Conservation (phyloP, 2,329 filamentous ascomycete genomes). For the Hypoxylon sp. region DNA sequence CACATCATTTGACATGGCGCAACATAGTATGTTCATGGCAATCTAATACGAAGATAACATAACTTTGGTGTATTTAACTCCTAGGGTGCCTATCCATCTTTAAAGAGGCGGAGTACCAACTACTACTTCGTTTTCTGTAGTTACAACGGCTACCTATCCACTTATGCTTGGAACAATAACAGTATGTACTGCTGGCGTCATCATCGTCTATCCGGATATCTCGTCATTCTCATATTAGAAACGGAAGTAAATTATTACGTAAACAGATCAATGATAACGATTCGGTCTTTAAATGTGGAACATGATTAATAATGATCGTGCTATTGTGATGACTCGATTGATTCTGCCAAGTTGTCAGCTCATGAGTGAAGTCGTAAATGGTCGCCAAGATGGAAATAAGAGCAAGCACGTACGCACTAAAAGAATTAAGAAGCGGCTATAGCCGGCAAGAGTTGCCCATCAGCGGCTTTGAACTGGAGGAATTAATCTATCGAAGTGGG, state of each 20-base stretch:
- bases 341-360: background rate
- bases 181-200: slow-evolving; percentile 29
- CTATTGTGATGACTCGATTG: background rate
- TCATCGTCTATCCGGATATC: slow-evolving; percentile 5
- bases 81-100: background rate
- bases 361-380: background rate
- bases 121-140: background rate
- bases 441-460: background rate
- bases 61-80: background rate
- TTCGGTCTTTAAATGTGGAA: background rate
- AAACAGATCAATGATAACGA: background rate
- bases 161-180: background rate
- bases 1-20: background rate
- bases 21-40: background rate
- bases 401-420: background rate
- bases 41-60: background rate
- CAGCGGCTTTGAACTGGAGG: background rate
- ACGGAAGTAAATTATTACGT: background rate
- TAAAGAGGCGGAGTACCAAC: background rate
- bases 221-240: background rate
- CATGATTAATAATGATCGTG: background rate
- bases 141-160: background rate
- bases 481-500: background rate
- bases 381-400: background rate
- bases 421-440: background rate